These are phyloP conservation scores for Pseudoneurospora amorphoporcata DNA, from an alignment of 495 filamentous ascomycete species.

Conservation along the genomic window DNA sequence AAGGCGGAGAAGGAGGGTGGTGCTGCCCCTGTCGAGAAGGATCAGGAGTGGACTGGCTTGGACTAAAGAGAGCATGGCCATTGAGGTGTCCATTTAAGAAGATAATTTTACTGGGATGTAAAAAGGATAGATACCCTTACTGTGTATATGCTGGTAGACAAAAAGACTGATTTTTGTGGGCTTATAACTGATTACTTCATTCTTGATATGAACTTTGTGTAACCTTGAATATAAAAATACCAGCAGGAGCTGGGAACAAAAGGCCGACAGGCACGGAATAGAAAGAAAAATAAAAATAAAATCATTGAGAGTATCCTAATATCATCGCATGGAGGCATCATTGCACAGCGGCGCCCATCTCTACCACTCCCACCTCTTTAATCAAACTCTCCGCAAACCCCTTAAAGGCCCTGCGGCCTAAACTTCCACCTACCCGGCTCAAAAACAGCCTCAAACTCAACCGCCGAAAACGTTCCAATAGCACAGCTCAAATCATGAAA, in stretches of 20 bases:
- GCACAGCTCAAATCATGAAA: constrained; percentile 71
- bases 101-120: neutral
- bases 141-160: neutral
- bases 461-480: constrained; percentile 62
- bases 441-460: constrained; percentile 65
- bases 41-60: constrained; percentile 56
- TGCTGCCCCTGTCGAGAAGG: constrained; percentile 26
- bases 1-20: constrained; percentile 21
- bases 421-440: constrained; percentile 35
- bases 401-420: constrained; percentile 6
- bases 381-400: neutral
- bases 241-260: neutral
- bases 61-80: constrained; percentile 34
- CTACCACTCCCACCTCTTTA: neutral
- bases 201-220: neutral
- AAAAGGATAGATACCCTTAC: neutral
- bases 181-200: neutral
- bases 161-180: neutral
- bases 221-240: neutral
- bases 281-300: neutral
- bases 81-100: neutral
- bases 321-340: neutral
- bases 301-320: neutral
- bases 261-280: neutral
- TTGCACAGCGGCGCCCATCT: neutral